A percentile compares a stretch with the other conserved stretches of the same genome.
Evolutionary conservation across 768 basidiomycete species (phyloP).

Genomic region (Mycena albidolilacea): DNA sequence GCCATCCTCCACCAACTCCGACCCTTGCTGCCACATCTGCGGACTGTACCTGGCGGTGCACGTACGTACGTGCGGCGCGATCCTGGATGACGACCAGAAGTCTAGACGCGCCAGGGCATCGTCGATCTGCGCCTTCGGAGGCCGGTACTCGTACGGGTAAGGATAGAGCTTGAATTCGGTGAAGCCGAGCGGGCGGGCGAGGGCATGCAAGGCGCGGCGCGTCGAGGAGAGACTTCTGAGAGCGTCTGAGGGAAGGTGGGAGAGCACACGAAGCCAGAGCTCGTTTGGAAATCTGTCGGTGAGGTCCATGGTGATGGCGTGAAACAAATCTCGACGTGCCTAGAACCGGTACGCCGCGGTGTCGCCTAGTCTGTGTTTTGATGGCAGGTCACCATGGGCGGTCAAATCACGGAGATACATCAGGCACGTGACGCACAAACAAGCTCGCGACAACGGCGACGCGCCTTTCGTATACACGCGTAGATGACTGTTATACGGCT

Average conservation of each 20-base stretch:
- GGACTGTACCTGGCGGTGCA: background rate
- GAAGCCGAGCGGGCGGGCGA: conserved; percentile 6
- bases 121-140: background rate
- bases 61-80: background rate
- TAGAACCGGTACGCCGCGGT: too few relatives aligned
- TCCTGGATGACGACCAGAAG: background rate
- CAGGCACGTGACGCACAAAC: too few relatives aligned
- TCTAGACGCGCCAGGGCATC: background rate
- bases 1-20: background rate
- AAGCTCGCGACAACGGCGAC: too few relatives aligned
- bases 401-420: too few relatives aligned
- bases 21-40: too few relatives aligned
- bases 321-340: background rate
- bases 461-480: too few relatives aligned
- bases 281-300: background rate
- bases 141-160: background rate
- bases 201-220: background rate
- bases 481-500: too few relatives aligned
- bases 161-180: conserved; percentile 1
- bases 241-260: background rate
- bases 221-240: conserved; percentile 4
- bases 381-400: too few relatives aligned
- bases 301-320: background rate
- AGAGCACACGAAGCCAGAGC: conserved; percentile 4
- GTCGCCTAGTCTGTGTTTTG: too few relatives aligned